Percentiles rank a stretch among this genome's conserved stretches.
Evolutionary conservation across 306 rosid species (phyloP).

Genomic region (Vigna reflexopilosa): DNA sequence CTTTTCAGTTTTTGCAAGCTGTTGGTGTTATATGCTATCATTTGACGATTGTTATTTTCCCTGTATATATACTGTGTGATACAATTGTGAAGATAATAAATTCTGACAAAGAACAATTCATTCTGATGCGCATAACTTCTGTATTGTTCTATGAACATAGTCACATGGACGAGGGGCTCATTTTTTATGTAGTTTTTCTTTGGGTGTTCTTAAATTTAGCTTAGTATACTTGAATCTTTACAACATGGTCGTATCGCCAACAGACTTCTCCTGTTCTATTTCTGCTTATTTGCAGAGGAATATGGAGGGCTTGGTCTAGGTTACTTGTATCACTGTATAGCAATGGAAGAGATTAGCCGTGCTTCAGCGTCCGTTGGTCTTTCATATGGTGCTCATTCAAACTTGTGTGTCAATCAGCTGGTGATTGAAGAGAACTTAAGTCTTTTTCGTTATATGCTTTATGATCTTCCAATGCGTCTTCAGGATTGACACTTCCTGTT

Average conservation of each 20-base stretch:
- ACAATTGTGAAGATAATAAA: conserved; percentile 33
- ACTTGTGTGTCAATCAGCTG: conserved; percentile 94
- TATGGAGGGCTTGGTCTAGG: conserved; percentile 98
- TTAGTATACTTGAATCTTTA: conserved; percentile 21
- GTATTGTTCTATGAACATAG: conserved; percentile 1
- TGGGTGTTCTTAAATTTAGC: conserved; percentile 13
- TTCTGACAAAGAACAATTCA: conserved; percentile 27
- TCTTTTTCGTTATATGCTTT: conserved; percentile 38
- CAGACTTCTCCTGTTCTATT: conserved; percentile 35
- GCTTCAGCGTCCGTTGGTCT: conserved; percentile 98
- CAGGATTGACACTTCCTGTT: conserved; percentile 21
- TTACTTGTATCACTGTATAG: conserved; percentile 91
- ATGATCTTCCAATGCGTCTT: conserved; percentile 32
- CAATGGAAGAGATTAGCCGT: conserved; percentile 97
- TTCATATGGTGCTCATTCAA: conserved; percentile 96
- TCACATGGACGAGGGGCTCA: not conserved
- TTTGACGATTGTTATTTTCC: conserved; percentile 4
- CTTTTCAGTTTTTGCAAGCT: not conserved
- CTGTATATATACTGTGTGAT: not conserved
- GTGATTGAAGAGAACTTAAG: conserved; percentile 51
- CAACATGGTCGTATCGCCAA: conserved; percentile 10
- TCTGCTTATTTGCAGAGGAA: conserved; percentile 73
- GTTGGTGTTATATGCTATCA: conserved; percentile 1
- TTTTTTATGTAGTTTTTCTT: conserved; percentile 10
- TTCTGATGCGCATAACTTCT: conserved; percentile 5